Base-by-base conservation (phyloP, 805 yeast genomes). In the Aciculoconidium aculeatum region DNA sequence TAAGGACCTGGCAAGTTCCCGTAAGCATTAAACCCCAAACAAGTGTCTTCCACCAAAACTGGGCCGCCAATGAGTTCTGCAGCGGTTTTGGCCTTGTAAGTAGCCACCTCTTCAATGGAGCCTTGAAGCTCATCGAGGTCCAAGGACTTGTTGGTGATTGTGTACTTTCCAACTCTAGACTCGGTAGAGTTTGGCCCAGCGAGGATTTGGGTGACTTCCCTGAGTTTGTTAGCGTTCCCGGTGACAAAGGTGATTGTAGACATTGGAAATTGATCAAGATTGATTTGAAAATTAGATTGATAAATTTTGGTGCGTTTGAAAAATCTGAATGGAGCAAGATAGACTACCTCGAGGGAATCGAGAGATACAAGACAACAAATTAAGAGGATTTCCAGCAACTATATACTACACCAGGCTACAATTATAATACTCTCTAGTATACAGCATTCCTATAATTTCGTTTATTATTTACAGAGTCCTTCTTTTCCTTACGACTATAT, bases 41-140 rank as follows among this genome's bases (percentile, higher is more conserved):
- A 88, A 0, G 98, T 92, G 47, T 92, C 99, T 51, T 92, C 99
- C 3, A 88, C 96, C 34, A 92, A 66, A 0, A 86, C 96, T 0
- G 97, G 90, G 0, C 94, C 92, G 3, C 65, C 51, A 3, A 77
- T 53, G 6, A 72, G 49, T 8, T 54, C 48, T 5, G 90, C 81
- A 2, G 95, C 95, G 8, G 77, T 68, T 45, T 67, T 58, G 33
- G 94, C 85, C 53, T 92, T 92, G 48, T 77, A 84, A 25, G 65
- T 67, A 0, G 95, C 82, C 23, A 92, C 90, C 31, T 82, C 83
- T 23, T 78, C 79, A 27, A 87, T 71, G 13, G 90, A 59, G 17
- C 96, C 98, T 58, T 92, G 99, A 25, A 92, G 57, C 59, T 92
- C 99, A 28, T 80, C 92, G 11, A 92, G 63, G 49, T 92, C 99